Evolutionary conservation across 768 basidiomycete genomes (phyloP), one percentile per base, ranked within the genome.

Genomic region (Mycena chlorophos): DNA sequence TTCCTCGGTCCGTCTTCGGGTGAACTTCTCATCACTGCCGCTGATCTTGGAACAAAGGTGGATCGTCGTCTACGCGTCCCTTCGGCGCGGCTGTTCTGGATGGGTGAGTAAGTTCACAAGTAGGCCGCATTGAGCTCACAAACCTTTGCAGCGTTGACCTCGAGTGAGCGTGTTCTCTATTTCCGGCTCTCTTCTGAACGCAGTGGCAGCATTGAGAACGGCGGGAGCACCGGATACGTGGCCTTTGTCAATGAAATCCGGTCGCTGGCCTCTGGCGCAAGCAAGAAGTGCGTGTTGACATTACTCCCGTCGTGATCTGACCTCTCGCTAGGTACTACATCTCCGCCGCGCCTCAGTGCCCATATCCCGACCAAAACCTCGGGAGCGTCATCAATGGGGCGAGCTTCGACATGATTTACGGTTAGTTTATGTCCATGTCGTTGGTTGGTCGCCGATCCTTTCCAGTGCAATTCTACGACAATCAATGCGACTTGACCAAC

Each of bases 261-360:
- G 8, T 77, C 81, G 3, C 75, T 83, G 31, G 69, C 80, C 25
- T 72, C 67, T 49, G 75, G 77, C 29, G 76, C 79, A 8, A 77
- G 74, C 64, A 88, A 86, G 68, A 73, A 75, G 83, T 85, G 61
- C 51, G 69, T 54, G 38, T 13, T 6, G 13, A 8, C 31, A 34
- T 20, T 25, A 28, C 45, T 25, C 14, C 12, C 28, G 22, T 23
- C 6, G 8, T 19, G 3, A 4, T 8, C n/a, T 1, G 27, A n/a
- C n/a, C n/a, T n/a, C n/a, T n/a, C n/a, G n/a, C n/a, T n/a, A 85
- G 83, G 63, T 89, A 85, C 71, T 87, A 84, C 63, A 69, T 88
- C 49, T 85, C 85, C 52, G 85, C 78, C 38, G 83, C 84, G 13
- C 83, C 81, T 25, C 86, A 76, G 67, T 89, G 88, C 62, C 83